Evolutionary conservation across 2,329 filamentous ascomycete species (phyloP).

Genomic region (Coniochaeta pulveracea): DNA sequence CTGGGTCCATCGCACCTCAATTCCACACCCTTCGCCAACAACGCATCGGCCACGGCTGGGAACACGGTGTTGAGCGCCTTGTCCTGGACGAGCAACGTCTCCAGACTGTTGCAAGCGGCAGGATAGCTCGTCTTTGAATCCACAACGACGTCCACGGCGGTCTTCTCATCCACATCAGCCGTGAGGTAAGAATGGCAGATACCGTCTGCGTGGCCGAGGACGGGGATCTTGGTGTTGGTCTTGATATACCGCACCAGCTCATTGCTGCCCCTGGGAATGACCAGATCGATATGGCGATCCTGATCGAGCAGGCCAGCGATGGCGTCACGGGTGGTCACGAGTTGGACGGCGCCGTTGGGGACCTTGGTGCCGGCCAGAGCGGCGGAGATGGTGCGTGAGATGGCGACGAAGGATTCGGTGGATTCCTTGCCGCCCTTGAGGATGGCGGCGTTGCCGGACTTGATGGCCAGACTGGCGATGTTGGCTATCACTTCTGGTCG

Average conservation of each 20-base stretch:
- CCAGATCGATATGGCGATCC: slow-evolving; percentile 83
- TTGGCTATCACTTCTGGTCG: slow-evolving; percentile 97
- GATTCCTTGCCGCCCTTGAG: slow-evolving; percentile 96
- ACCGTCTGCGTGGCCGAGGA: slow-evolving; percentile 91
- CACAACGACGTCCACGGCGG: slow-evolving; percentile 66
- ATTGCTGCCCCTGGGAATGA: slow-evolving; percentile 85
- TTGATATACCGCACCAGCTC: slow-evolving; percentile 88
- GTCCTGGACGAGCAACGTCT: slow-evolving; percentile 79
- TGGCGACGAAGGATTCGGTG: slow-evolving; percentile 86
- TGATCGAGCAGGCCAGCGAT: slow-evolving; percentile 80
- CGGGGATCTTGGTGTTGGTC: slow-evolving; percentile 81
- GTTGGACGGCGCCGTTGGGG: slow-evolving; percentile 78
- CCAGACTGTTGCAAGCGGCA: slow-evolving; percentile 87
- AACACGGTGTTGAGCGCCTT: slow-evolving; percentile 55
- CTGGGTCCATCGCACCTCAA: slow-evolving; percentile 68
- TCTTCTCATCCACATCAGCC: slow-evolving; percentile 58
- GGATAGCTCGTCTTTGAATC: slow-evolving; percentile 94
- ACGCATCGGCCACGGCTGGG: slow-evolving; percentile 59
- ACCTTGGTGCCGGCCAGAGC: slow-evolving; percentile 65
- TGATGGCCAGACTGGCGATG: slow-evolving; percentile 89
- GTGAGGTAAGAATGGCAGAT: slow-evolving; percentile 83
- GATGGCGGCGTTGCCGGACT: slow-evolving; percentile 94
- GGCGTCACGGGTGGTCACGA: slow-evolving; percentile 85
- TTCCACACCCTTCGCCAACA: slow-evolving; percentile 66
- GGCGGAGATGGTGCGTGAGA: slow-evolving; percentile 71